Evolutionary conservation across 2,329 filamentous ascomycete species (phyloP), one percentile per base, ranked within the genome.

Genomic region (Aspergillus viridinutans): DNA sequence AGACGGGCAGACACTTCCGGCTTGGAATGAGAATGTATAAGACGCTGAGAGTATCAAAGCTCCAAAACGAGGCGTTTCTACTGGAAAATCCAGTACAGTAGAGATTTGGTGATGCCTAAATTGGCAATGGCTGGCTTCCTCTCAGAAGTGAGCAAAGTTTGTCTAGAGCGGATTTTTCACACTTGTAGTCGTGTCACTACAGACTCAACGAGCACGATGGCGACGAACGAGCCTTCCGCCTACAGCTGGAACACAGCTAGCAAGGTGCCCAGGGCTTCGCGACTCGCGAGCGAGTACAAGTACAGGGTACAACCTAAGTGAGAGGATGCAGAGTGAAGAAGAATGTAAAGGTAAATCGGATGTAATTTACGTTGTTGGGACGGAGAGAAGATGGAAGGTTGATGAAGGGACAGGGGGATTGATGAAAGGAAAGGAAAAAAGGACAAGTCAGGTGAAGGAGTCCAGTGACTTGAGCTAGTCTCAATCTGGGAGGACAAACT

Each of bases 221-320:
- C 54, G 66, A 67, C 63, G 62, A 63, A 67, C 63, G 62, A 63
- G 62, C 61, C 58, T 67, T 66, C 65, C 65, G 67, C 71, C 70
- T 74, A 74, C 71, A 72, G 71, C 71, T 71, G 69, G 61, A 64
- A 72, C 70, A 72, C 68, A 70, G 70, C 66, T 67, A 71, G 69
- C 64, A 69, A 69, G 58, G 60, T 67, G 61, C 64, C 61, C 66
- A 65, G 64, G 61, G 59, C 58, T 57, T 58, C 60, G 61, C 63
- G 63, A 68, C 64, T 68, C 61, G 65, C 68, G 64, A 66, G 63
- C 61, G 67, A 70, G 67, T 71, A 70, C 66, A 69, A 72, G 70
- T 72, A 72, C 69, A 69, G 62, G 64, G 70, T 71, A 69, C 62
- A 67, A 67, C 68, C 67, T 71, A 71, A 57, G 32, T 38, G 66